A percentile compares a stretch with the other conserved stretches of the same genome.
Evolutionary conservation across 106 monocot species (phyloP).

Genomic region (Dendrobium officinale): DNA sequence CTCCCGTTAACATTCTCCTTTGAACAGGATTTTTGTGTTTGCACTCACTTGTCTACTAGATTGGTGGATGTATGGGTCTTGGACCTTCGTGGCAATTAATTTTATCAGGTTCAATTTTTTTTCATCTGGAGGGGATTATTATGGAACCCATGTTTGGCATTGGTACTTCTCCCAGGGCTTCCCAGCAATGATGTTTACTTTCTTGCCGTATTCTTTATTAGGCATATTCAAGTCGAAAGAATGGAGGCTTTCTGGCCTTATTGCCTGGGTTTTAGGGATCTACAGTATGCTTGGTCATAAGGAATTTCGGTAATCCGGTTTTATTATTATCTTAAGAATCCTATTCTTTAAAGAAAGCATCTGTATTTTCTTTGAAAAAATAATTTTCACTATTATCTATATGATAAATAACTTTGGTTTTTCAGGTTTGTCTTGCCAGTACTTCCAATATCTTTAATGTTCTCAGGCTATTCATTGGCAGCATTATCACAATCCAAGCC

Average conservation of each 20-base stretch:
- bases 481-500: conserved; percentile 21
- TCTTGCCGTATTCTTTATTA: conserved; percentile 61
- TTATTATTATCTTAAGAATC: not conserved
- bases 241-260: conserved; percentile 74
- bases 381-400: not conserved
- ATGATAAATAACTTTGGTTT: conserved; percentile 9
- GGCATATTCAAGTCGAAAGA: conserved; percentile 79
- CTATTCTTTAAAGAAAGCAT: not conserved
- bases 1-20: conserved; percentile 13
- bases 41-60: conserved; percentile 44
- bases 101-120: conserved; percentile 94
- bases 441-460: conserved; percentile 83
- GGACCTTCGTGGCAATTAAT: conserved; percentile 84
- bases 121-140: conserved; percentile 93
- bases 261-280: conserved; percentile 78
- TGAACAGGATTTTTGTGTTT: conserved; percentile 49
- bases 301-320: conserved; percentile 77
- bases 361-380: not conserved
- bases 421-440: conserved; percentile 92
- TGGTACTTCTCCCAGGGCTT: conserved; percentile 99
- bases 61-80: conserved; percentile 77
- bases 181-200: conserved; percentile 73
- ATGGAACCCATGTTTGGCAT: conserved; percentile 91
- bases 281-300: conserved; percentile 95
- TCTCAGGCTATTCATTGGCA: conserved; percentile 82